Evolutionary conservation across 352 stramenopile species (phyloP).

Genomic region (Phytophthora foliorum): DNA sequence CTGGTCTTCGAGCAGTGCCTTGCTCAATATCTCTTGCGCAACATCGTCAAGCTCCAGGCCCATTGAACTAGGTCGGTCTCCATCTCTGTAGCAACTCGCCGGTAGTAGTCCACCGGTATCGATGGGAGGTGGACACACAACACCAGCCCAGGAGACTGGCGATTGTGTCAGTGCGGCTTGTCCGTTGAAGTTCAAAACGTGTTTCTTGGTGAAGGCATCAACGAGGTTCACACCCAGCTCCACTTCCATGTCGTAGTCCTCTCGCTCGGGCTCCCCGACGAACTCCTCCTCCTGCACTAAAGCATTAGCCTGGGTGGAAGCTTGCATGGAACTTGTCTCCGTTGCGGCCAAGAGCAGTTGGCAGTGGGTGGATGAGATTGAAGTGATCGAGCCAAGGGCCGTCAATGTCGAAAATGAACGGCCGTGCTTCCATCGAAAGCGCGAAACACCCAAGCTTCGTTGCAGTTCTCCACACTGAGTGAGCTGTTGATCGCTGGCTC

Average conservation of each 20-base stretch:
- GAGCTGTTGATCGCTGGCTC: constrained; percentile 6
- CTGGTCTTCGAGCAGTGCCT: constrained; percentile 20
- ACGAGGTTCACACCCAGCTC: constrained; percentile 32
- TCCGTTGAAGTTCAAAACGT: neutral
- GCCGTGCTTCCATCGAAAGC: constrained; percentile 23
- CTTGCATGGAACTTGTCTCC: constrained; percentile 11
- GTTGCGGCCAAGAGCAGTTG: neutral
- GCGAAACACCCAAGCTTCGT: constrained; percentile 20
- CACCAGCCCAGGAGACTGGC: neutral
- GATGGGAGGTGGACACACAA: neutral
- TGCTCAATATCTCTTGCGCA: constrained; percentile 19
- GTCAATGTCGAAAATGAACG: constrained; percentile 17
- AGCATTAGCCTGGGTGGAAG: neutral
- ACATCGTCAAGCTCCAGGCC: constrained; percentile 27
- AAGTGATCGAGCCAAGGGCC: neutral
- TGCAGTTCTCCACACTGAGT: neutral
- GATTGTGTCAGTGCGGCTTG: neutral
- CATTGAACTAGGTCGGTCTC: neutral
- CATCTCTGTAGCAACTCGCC: neutral
- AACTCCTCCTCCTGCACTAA: constrained; percentile 4
- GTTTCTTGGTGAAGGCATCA: constrained; percentile 29
- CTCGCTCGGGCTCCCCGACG: constrained; percentile 12
- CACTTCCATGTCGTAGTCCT: constrained; percentile 30
- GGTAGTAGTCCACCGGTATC: constrained; percentile 10
- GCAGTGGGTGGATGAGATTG: neutral